These are phyloP conservation scores for Malania oleifera DNA, from an alignment of 164 flowering plant species.

Conservation along the genomic window DNA sequence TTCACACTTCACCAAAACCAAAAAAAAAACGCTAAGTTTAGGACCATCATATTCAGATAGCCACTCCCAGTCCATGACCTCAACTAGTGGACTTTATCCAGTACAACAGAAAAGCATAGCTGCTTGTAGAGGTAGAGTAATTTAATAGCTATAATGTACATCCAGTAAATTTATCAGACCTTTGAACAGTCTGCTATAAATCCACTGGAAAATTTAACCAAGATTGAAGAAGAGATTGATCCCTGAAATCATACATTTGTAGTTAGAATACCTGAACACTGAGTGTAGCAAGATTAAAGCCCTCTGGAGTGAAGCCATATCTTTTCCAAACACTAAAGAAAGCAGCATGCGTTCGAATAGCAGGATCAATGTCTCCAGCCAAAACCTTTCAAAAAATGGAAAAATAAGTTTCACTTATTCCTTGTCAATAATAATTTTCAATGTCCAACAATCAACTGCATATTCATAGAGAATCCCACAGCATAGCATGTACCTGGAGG, in stretches of 20 bases:
- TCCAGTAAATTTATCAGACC: neutral
- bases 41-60: no score
- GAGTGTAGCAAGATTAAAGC: conserved; percentile 92
- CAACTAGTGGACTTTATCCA: no score
- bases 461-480: neutral
- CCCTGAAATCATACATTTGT: neutral
- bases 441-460: neutral
- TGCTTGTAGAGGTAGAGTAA: no score
- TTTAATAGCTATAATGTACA: no score
- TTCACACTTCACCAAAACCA: no score
- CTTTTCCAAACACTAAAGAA: conserved; percentile 96
- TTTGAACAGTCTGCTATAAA: neutral
- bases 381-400: conserved; percentile 61
- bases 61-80: no score
- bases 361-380: conserved; percentile 96
- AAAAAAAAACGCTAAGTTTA: no score
- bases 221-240: neutral
- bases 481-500: conserved; percentile 66
- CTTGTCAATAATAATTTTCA: neutral
- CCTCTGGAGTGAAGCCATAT: conserved; percentile 98
- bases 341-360: conserved; percentile 87
- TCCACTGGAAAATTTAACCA: neutral
- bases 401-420: conserved; percentile 14
- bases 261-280: conserved; percentile 74
- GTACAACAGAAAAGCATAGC: no score